Evolutionary conservation across 164 flowering plant genomes (phyloP).

Genomic region (Berberis vulgaris): DNA sequence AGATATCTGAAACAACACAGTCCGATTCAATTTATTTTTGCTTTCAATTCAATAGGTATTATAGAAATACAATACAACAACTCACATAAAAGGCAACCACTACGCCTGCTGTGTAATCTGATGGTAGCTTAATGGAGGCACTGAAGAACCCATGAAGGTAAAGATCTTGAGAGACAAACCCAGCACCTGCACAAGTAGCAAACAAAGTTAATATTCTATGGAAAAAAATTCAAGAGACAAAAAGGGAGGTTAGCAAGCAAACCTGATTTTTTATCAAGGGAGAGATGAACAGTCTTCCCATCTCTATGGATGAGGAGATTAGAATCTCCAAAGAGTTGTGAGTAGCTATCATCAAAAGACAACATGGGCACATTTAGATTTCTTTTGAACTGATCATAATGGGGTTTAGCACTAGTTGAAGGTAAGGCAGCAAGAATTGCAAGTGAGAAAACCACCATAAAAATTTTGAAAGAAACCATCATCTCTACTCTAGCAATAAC

Average conservation of each 20-base stretch:
- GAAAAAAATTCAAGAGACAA: slow-evolving; percentile 3
- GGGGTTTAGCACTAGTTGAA: no score
- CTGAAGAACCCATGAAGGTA: no score
- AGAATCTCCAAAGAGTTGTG: slow-evolving; percentile 66
- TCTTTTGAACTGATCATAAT: neutral
- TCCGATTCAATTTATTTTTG: neutral
- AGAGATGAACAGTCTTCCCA: slow-evolving; percentile 68
- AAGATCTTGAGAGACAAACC: no score
- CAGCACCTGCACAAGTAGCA: no score
- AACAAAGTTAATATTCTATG: slow-evolving; percentile 6
- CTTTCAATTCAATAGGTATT: neutral
- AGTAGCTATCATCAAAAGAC: slow-evolving; percentile 79
- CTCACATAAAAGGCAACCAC: no score
- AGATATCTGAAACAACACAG: slow-evolving; percentile 50
- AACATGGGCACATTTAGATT: slow-evolving; percentile 37
- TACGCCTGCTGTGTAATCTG: no score
- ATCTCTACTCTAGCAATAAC: neutral
- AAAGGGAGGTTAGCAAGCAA: slow-evolving; percentile 5
- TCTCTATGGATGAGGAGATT: slow-evolving; percentile 56
- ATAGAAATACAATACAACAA: neutral
- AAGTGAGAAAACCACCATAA: no score
- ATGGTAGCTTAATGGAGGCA: no score
- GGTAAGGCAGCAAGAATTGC: no score
- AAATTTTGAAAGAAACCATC: no score
- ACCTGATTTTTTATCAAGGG: slow-evolving; percentile 77